Conservation (phyloP, 169 alveolate genomes). For the Eimeria necatrix region DNA sequence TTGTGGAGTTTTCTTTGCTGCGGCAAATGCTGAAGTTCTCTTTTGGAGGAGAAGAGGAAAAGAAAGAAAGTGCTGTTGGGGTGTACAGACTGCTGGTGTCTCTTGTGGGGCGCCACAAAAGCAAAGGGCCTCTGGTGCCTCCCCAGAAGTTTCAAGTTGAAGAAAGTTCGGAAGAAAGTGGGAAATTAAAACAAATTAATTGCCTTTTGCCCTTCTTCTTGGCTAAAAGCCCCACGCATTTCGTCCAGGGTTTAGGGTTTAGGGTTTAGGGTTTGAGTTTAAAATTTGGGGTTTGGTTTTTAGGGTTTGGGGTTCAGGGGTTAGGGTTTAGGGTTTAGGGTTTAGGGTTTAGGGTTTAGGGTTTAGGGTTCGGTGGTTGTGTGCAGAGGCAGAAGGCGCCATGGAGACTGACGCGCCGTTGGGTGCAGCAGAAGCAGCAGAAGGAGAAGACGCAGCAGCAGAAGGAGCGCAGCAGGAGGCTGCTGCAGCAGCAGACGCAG, state of each 20-base stretch:
- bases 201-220: no score
- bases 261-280: no score
- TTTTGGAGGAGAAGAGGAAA: not conserved
- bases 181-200: no score
- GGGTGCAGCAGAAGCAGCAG: not conserved
- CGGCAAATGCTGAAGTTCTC: constrained; percentile 34
- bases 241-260: no score
- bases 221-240: no score
- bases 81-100: constrained; percentile 14
- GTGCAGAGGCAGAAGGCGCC: not conserved
- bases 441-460: not conserved
- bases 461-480: not conserved
- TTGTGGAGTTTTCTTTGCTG: constrained; percentile 29
- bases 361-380: no score
- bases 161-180: no score
- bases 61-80: not conserved
- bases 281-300: no score
- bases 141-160: not conserved
- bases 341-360: no score
- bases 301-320: no score
- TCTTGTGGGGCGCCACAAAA: not conserved
- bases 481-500: not conserved
- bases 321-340: constrained; percentile 16
- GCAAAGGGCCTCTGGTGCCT: not conserved
- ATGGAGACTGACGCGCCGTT: not conserved